Evolutionary conservation across 2,329 filamentous ascomycete genomes (phyloP).

Genomic region (Venturia oleaginea): DNA sequence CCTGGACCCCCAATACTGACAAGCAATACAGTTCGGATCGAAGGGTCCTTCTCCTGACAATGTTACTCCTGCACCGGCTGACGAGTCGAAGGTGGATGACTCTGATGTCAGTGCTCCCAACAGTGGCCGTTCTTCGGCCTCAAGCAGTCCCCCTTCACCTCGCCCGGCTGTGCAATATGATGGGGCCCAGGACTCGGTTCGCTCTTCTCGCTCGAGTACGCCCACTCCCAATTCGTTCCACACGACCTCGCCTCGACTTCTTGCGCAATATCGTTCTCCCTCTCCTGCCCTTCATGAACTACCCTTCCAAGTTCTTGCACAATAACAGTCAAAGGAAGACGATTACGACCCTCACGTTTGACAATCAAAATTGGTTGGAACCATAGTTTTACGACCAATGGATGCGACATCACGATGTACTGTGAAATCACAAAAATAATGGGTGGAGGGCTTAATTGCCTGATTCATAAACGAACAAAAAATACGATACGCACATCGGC

Average conservation of each 20-base stretch:
- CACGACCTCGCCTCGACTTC: slow-evolving; percentile 11
- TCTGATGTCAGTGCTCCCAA: slow-evolving; percentile 3
- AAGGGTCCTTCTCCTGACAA: slow-evolving; percentile 5
- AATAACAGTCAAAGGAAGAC: neutral
- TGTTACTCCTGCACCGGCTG: neutral
- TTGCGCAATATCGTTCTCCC: slow-evolving; percentile 12
- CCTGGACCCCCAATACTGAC: slow-evolving; percentile 8
- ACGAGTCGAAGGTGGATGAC: neutral
- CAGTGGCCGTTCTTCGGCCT: slow-evolving; percentile 7
- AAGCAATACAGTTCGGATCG: slow-evolving; percentile 11
- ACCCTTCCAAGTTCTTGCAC: neutral
- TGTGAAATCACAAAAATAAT: neutral
- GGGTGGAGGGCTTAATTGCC: slow-evolving; percentile 14
- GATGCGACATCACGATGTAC: neutral
- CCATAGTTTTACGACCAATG: neutral
- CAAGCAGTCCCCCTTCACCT: slow-evolving; percentile 9
- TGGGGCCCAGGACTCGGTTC: slow-evolving; percentile 8
- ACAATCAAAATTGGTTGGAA: neutral
- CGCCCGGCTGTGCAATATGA: slow-evolving; percentile 1
- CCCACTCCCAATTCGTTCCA: slow-evolving; percentile 3
- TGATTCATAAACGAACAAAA: slow-evolving; percentile 2
- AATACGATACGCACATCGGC: neutral
- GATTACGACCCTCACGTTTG: neutral
- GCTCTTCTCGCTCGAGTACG: slow-evolving; percentile 6
- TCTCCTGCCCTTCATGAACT: slow-evolving; percentile 12